Evolutionary conservation across 768 basidiomycete genomes (phyloP).

Genomic region (Tylopilus intermedius): DNA sequence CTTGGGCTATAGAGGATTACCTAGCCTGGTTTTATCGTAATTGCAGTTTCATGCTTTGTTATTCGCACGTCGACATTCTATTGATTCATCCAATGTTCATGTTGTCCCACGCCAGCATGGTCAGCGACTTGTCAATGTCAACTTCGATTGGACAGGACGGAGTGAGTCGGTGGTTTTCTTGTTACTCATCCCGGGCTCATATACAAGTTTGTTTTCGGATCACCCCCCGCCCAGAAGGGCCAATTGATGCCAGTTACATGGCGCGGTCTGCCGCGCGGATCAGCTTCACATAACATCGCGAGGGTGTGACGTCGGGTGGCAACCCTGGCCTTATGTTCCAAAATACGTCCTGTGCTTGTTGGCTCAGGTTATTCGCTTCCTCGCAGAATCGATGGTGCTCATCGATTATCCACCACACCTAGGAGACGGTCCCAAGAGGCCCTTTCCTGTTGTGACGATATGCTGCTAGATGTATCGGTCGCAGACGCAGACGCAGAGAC

Average conservation of each 20-base stretch:
- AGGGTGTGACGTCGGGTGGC: background rate
- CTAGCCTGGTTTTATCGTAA: too few relatives aligned
- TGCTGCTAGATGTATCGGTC: too few relatives aligned
- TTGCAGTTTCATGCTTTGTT: background rate
- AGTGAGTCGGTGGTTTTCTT: background rate
- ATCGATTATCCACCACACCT: too few relatives aligned
- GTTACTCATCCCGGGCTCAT: background rate
- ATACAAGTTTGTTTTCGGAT: background rate
- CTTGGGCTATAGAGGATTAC: background rate
- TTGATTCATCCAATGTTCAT: background rate
- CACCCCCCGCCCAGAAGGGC: background rate
- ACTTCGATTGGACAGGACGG: background rate
- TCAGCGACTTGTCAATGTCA: background rate
- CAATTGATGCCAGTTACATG: background rate
- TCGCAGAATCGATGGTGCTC: too few relatives aligned
- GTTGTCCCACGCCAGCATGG: slow-evolving; percentile 1
- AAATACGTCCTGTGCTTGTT: background rate
- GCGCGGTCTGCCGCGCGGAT: slow-evolving; percentile 3
- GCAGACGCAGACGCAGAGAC: too few relatives aligned
- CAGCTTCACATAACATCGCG: background rate
- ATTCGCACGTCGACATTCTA: background rate
- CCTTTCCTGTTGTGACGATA: too few relatives aligned
- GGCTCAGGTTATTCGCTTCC: background rate
- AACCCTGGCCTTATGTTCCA: too few relatives aligned
- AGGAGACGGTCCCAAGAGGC: background rate